Evolutionary conservation across 257 asterid species (phyloP), one percentile per base, ranked within the genome.

Genomic region (Nyctanthes arbortristis): DNA sequence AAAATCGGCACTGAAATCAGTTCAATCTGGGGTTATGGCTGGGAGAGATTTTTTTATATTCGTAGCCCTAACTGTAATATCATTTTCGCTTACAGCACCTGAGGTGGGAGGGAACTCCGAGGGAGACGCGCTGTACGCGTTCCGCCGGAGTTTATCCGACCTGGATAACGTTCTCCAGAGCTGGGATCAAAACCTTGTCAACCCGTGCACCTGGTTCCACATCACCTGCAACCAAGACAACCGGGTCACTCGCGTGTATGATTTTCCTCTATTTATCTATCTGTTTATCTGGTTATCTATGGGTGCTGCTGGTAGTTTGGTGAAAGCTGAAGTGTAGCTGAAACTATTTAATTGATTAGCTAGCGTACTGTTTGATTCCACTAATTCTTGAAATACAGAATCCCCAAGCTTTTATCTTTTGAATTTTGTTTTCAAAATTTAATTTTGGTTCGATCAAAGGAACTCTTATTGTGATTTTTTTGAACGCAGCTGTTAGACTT

Each of bases 151-250:
- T 73, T 75, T 87, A 43, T 69, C 79, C 36, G 88, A 87, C 82
- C 85, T 86, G 69, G 83, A 84, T 59, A 78, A 74, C 73, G 88
- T 78, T 68, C 86, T 87, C n/a, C 73, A 74, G 78, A 87, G 93
- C 88, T 87, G 93, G 90, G 88, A 87, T 84, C 86, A 74, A 66
- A 82, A 76, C 69, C 87, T 87, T 8, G 90, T 84, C 30, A 71
- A 72, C 76, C 90, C 90, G 6, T 85, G 90, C 35, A 82, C 86
- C 55, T 85, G 88, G 88, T 85, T 85, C 75, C 90, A 85, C 66
- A 66, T 85, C 79, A 85, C 88, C 78, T 85, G 90, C 81, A 82
- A 78, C 75, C 78, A 77, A 43, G 89, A 86, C 75, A 80, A 80
- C 74, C 83, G 35, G 49, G 92, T 84, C 73, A 86, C 89, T 47